These are phyloP conservation scores for Cercophora sp. DNA, from an alignment of 495 filamentous ascomycete genomes.

Conservation along the genomic window DNA sequence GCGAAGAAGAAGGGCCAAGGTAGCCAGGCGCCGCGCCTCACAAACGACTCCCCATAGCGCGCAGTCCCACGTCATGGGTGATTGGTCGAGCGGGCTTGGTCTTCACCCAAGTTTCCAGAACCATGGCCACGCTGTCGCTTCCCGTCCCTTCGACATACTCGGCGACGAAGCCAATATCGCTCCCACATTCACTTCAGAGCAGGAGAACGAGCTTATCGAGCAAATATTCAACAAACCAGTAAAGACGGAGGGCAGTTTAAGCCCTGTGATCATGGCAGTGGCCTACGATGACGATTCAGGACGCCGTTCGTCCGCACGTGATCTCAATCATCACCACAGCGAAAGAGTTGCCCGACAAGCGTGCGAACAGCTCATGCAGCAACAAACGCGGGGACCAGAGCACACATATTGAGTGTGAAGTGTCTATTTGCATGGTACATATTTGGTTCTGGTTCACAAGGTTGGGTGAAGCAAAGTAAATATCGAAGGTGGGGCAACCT, in stretches of 20 bases:
- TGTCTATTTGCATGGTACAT: not conserved
- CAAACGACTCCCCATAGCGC: constrained; percentile 25
- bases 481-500: too few species aligned
- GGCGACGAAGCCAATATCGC: constrained; percentile 18
- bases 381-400: constrained; percentile 9
- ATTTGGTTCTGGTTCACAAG: too few species aligned
- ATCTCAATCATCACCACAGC: constrained; percentile 31
- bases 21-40: constrained; percentile 29
- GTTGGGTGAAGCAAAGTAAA: too few species aligned
- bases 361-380: constrained; percentile 37
- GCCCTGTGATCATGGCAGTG: constrained; percentile 27
- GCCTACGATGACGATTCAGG: constrained; percentile 15
- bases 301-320: constrained; percentile 15
- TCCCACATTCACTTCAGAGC: constrained; percentile 30
- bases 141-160: constrained; percentile 16
- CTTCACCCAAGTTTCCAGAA: constrained; percentile 22
- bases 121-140: constrained; percentile 20
- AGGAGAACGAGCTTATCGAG: constrained; percentile 40
- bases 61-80: constrained; percentile 16
- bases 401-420: not conserved
- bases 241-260: constrained; percentile 20
- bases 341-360: constrained; percentile 40
- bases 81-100: constrained; percentile 29
- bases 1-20: constrained; percentile 31
- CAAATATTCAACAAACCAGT: constrained; percentile 31